Evolutionary conservation across 2,329 filamentous ascomycete genomes (phyloP).

Genomic region (Ophiostoma perfectum): DNA sequence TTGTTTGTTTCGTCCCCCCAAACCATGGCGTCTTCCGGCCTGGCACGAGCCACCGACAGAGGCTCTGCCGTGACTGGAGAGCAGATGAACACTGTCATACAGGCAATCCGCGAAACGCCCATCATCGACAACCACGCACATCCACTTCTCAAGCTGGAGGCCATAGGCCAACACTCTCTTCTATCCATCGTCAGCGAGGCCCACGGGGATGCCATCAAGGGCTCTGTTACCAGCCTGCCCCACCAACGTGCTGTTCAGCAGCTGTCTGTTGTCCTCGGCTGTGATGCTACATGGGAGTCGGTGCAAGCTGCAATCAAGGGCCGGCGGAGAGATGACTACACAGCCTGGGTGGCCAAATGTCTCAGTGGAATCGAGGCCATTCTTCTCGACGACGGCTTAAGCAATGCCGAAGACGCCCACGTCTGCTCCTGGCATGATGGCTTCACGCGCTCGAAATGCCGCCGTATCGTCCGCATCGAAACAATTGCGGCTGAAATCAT

Average conservation of each 20-base stretch:
- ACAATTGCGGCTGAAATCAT: slow-evolving; percentile 61
- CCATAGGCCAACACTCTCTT: slow-evolving; percentile 44
- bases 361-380: slow-evolving; percentile 67
- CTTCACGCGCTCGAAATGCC: slow-evolving; percentile 59
- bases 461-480: slow-evolving; percentile 74
- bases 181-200: slow-evolving; percentile 68
- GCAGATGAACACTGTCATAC: slow-evolving; percentile 28
- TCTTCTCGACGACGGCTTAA: slow-evolving; percentile 72
- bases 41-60: neutral
- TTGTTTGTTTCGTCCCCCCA: too few relatives aligned
- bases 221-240: slow-evolving; percentile 57
- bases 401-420: slow-evolving; percentile 50
- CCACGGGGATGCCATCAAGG: slow-evolving; percentile 58
- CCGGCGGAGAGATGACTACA: slow-evolving; percentile 42
- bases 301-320: slow-evolving; percentile 43
- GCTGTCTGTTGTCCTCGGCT: slow-evolving; percentile 59
- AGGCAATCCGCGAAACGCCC: slow-evolving; percentile 49
- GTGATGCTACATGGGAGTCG: slow-evolving; percentile 56
- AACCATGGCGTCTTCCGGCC: neutral
- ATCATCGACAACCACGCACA: slow-evolving; percentile 72
- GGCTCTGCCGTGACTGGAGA: neutral
- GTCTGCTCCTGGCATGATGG: slow-evolving; percentile 59
- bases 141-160: slow-evolving; percentile 54
- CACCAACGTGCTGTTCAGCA: slow-evolving; percentile 66
- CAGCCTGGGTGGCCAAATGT: slow-evolving; percentile 57